Percentiles rank a stretch among this genome's conserved stretches.
phyloP scores from a whole-genome alignment of 306 rosid species.

The Neltuma alba region DNA sequence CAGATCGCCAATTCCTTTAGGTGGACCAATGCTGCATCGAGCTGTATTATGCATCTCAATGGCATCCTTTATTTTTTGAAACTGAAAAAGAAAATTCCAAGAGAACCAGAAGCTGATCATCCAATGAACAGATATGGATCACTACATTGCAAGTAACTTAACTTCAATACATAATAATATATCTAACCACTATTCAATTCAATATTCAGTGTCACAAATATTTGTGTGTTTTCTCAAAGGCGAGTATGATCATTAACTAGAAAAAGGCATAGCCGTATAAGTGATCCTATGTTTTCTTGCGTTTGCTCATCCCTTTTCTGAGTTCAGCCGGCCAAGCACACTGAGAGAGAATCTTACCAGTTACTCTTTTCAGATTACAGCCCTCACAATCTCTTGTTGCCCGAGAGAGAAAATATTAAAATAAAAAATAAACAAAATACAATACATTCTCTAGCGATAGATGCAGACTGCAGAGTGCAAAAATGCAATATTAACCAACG shows the following conservation, averaged over 20 bases:
- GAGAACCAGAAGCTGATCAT: conserved; percentile 22
- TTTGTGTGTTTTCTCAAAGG: background rate
- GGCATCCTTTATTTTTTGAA: conserved; percentile 97
- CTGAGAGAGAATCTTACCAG: background rate
- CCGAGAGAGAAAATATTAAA: background rate
- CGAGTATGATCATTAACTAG: background rate
- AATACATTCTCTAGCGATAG: background rate
- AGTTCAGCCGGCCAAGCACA: conserved; percentile 10
- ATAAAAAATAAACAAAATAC: background rate
- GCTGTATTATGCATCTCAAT: conserved; percentile 84
- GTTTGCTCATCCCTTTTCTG: background rate
- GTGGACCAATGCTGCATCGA: conserved; percentile 98
- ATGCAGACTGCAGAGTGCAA: background rate
- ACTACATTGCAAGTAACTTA: background rate
- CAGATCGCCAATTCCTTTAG: conserved; percentile 74
- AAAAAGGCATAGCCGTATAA: background rate
- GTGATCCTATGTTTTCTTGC: background rate
- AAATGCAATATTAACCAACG: background rate
- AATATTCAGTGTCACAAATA: conserved; percentile 18
- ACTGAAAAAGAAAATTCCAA: conserved; percentile 65
- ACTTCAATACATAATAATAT: background rate
- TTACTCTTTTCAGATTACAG: background rate
- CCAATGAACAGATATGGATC: conserved; percentile 3
- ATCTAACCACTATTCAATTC: background rate
- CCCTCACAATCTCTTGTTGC: background rate